phyloP scores from a whole-genome alignment of 768 basidiomycete species.

The Panus rudis region DNA sequence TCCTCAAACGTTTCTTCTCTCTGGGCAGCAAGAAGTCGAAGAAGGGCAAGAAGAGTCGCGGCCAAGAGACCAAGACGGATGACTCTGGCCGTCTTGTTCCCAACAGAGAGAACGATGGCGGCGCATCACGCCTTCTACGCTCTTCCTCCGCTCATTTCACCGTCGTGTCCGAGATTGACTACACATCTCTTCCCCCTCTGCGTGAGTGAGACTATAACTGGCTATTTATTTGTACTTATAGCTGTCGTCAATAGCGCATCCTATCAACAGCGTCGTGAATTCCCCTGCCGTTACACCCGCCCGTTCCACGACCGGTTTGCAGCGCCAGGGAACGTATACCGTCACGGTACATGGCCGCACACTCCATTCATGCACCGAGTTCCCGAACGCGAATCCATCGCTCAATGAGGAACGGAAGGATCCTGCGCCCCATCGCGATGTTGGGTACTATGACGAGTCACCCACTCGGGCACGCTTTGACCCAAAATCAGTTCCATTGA shows the following conservation, averaged over 20 bases:
- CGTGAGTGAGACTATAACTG: slow-evolving; percentile 43
- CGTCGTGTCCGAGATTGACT: slow-evolving; percentile 49
- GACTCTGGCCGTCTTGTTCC: slow-evolving; percentile 17
- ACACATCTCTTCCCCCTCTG: slow-evolving; percentile 54
- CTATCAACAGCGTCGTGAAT: slow-evolving; percentile 51
- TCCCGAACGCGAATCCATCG: slow-evolving; percentile 54
- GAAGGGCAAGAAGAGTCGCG: slow-evolving; percentile 30
- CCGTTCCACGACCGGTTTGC: slow-evolving; percentile 39
- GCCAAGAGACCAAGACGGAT: slow-evolving; percentile 16
- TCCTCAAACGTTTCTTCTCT: slow-evolving; percentile 66
- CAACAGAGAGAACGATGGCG: slow-evolving; percentile 4
- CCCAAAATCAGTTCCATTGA: slow-evolving; percentile 26
- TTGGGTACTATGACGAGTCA: slow-evolving; percentile 13
- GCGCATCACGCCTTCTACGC: slow-evolving; percentile 45
- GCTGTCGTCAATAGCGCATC: slow-evolving; percentile 34
- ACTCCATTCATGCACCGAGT: slow-evolving; percentile 55
- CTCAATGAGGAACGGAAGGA: slow-evolving; percentile 20
- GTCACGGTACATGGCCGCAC: slow-evolving; percentile 66
- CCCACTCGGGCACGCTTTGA: slow-evolving; percentile 14
- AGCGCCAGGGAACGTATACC: slow-evolving; percentile 56
- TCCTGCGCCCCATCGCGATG: slow-evolving; percentile 20
- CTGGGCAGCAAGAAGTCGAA: slow-evolving; percentile 59
- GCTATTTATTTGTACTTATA: slow-evolving; percentile 6
- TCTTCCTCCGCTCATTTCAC: slow-evolving; percentile 66
- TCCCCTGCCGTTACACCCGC: slow-evolving; percentile 43